Base-by-base conservation (phyloP, 2,329 filamentous ascomycete species). In the Sporothrix brasiliensis region DNA sequence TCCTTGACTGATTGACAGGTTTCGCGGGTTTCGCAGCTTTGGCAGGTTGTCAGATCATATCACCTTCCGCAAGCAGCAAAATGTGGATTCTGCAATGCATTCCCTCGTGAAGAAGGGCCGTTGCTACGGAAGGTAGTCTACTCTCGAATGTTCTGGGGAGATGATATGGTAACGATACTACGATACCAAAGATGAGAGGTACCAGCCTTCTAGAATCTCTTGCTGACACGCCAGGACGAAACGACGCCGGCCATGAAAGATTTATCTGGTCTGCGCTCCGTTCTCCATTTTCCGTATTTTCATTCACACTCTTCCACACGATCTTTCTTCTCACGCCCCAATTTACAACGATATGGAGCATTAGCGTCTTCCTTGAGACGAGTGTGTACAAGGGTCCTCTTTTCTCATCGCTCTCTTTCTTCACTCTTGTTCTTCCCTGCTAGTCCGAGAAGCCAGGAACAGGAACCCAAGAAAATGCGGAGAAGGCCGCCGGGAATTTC, bases 401-500 rank as follows among this genome's bases (percentile, higher is more conserved):
- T 50, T 50, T 16, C 14, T 21, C 16, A 16, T 50, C 16, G 16
- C 39, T 61, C n/a, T 6, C 30, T 49, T 6, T 21, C n/a, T 34
- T 49, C 5, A 9, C 16, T 19, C 2, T 24, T n/a, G 41, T 61
- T 50, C 47, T 47, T 19, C 54, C 54, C 67, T 69, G 67, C 53
- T 69, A 61, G 41, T 13, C 27, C 34, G 21, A 63, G 41, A 49
- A 49, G 41, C 27, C 19, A 47, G 34, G 67, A 30, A 52, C 19
- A 63, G 49, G 49, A 54, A 39, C 21, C 47, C 24, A 60, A 41
- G 24, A 53, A 69, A 30, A 69, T 69, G 68, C 68, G 68, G 68
- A 69, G 68, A 65, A 65, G 58, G 49, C 68, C 68, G 58, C 50
- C 58, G 68, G 54, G 30, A 41, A 63, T 63, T 63, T 56, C 54